phyloP scores from a whole-genome alignment of 2,329 filamentous ascomycete genomes.

The Phaeosphaeria sp. region DNA sequence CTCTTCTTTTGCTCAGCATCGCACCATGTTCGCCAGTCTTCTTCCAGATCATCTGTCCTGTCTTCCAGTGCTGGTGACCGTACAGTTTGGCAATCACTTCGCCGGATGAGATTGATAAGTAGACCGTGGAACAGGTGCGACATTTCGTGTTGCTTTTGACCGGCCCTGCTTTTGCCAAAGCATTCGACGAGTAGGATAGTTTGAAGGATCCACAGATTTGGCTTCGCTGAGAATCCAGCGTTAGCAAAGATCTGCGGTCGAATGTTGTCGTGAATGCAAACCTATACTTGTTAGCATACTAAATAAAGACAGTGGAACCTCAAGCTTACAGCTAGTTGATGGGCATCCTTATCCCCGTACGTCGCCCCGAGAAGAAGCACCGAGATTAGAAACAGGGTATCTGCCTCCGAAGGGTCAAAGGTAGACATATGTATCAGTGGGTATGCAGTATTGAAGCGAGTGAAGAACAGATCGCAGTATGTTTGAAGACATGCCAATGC shows the following conservation, averaged over 20 bases:
- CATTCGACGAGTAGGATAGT: slow-evolving; percentile 69
- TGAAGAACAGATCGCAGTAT: slow-evolving; percentile 67
- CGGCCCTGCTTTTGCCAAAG: slow-evolving; percentile 68
- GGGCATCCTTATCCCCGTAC: slow-evolving; percentile 64
- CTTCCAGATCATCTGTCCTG: slow-evolving; percentile 50
- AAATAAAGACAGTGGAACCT: background rate
- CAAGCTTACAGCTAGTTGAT: slow-evolving; percentile 60
- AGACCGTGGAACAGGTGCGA: slow-evolving; percentile 66
- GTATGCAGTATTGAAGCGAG: slow-evolving; percentile 66
- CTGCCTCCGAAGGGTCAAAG: slow-evolving; percentile 58
- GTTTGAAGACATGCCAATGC: slow-evolving; percentile 59
- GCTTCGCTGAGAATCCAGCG: slow-evolving; percentile 63
- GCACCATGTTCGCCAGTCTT: slow-evolving; percentile 61
- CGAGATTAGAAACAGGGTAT: slow-evolving; percentile 61
- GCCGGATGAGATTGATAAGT: slow-evolving; percentile 61
- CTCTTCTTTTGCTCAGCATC: slow-evolving; percentile 65
- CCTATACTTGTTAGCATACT: slow-evolving; percentile 21
- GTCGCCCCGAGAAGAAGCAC: slow-evolving; percentile 67
- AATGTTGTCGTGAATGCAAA: slow-evolving; percentile 67
- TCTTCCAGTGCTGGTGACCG: slow-evolving; percentile 46
- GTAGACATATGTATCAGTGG: slow-evolving; percentile 66
- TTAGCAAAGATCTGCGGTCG: slow-evolving; percentile 66
- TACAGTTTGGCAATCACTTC: slow-evolving; percentile 59
- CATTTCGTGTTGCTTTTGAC: slow-evolving; percentile 69
- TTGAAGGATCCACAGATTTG: slow-evolving; percentile 67